Base-by-base conservation (phyloP, 2,329 filamentous ascomycete species). In the Sarocladiaceae sp. region DNA sequence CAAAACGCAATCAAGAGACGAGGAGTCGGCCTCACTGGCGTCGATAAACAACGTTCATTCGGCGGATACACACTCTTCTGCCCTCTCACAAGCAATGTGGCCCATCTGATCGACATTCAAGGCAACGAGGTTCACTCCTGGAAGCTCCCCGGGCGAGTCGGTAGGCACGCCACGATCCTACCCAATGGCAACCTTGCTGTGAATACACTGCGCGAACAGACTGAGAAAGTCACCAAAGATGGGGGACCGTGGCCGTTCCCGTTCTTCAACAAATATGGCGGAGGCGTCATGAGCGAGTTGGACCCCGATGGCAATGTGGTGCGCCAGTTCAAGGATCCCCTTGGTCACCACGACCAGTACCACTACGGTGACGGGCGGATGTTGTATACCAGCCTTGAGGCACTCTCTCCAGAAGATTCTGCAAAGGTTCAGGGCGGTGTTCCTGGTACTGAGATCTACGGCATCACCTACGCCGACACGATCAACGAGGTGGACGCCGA, bases 251-350 rank as follows among this genome's bases (percentile, higher is more conserved):
- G 47, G 11, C 56, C 57, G 0, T 60, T 60, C 16, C 55, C 52
- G 2, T 59, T 58, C 45, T 60, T 58, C 34, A 50, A 58, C 50
- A 60, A 60, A 18, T 60, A 60, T 24, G 57, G 57, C 0, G 57
- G 57, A 0, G 57, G 57, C 0, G 27, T 59, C 6, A 60, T 60
- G 57, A 57, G 53, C 27, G 57, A 60, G 32, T 50, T 60, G 3
- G 55, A 54, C 27, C 51, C 50, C 0, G 47, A 51, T 0, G 54
- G 56, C 0, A 57, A 57, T 2, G 43, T 56, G 0, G 48, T 58
- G 2, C 51, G 56, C 6, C 57, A 60, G 26, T 59, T 57, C 10
- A 51, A 6, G 2, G 57, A 59, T 45, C 47, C 52, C 3, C 12
- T 59, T 0, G 57, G 50, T 2, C 57, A 60, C 32, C 57, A 59